phyloP scores from a whole-genome alignment of 2,329 filamentous ascomycete genomes.

The Pseudocercospora musae region DNA sequence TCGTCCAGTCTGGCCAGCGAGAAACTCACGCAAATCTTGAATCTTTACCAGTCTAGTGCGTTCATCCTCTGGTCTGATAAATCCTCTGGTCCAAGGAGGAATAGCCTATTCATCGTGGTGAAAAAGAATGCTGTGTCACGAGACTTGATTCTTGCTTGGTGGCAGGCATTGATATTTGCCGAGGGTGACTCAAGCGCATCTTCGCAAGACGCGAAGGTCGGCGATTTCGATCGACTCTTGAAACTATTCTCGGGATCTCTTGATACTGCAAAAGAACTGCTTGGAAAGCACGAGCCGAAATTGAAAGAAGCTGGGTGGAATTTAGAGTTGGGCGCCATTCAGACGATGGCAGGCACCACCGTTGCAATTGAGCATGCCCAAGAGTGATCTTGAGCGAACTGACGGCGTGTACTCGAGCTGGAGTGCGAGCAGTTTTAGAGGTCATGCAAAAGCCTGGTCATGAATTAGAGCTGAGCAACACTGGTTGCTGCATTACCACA shows the following conservation, averaged over 20 bases:
- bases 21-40: constrained; percentile 44
- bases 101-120: constrained; percentile 55
- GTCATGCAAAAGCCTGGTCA: neutral
- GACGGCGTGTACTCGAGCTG: no score
- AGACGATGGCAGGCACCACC: constrained; percentile 57
- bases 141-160: constrained; percentile 60
- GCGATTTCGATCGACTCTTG: constrained; percentile 22
- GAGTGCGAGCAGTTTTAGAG: neutral
- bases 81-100: constrained; percentile 32
- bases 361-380: constrained; percentile 16
- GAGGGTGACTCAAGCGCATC: constrained; percentile 11
- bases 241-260: constrained; percentile 44
- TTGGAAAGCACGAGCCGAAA: constrained; percentile 44
- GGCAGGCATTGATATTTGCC: constrained; percentile 54
- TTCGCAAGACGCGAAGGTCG: constrained; percentile 11
- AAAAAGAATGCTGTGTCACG: constrained; percentile 54
- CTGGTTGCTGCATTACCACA: neutral
- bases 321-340: constrained; percentile 59
- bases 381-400: neutral
- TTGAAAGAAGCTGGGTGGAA: constrained; percentile 62
- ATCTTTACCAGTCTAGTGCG: constrained; percentile 42
- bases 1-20: constrained; percentile 11
- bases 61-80: constrained; percentile 60
- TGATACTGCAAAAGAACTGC: constrained; percentile 40
- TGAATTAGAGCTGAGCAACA: neutral